Percentiles rank a stretch among this genome's conserved stretches.
Evolutionary conservation across 179 eudicot genomes (phyloP).

Genomic region (Silene noctiflora): DNA sequence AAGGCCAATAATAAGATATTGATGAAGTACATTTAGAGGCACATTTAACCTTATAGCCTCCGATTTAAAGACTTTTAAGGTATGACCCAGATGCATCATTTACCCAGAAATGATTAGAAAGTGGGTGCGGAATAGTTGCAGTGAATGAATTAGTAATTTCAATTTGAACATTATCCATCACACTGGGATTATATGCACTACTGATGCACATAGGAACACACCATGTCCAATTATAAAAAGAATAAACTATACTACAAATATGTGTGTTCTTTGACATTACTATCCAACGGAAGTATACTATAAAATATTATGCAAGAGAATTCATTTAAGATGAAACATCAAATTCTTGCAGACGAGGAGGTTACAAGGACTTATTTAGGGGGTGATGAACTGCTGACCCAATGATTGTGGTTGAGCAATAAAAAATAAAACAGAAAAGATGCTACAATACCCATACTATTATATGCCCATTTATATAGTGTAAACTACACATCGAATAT

Average conservation of each 20-base stretch:
- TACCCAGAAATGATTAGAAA: neutral
- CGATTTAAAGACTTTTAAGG: neutral
- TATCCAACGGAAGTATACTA: neutral
- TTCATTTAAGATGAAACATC: neutral
- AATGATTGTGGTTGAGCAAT: neutral
- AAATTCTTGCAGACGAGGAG: neutral
- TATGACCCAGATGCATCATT: neutral
- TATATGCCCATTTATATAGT: neutral
- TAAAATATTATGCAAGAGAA: neutral
- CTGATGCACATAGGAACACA: neutral
- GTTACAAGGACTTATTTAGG: neutral
- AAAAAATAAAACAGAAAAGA: neutral
- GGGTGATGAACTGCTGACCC: neutral
- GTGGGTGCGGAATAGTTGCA: neutral
- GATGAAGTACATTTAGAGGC: neutral
- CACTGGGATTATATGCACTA: neutral
- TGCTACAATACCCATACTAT: neutral
- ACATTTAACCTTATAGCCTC: conserved; percentile 3
- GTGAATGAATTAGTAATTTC: neutral
- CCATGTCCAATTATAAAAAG: neutral
- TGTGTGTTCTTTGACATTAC: too few relatives aligned
- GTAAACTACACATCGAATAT: neutral
- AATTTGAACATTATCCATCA: neutral
- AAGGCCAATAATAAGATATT: neutral
- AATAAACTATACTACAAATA: conserved; percentile 1